phyloP scores from a whole-genome alignment of 1,139 yeast species.

The Nematodospora anomalae region DNA sequence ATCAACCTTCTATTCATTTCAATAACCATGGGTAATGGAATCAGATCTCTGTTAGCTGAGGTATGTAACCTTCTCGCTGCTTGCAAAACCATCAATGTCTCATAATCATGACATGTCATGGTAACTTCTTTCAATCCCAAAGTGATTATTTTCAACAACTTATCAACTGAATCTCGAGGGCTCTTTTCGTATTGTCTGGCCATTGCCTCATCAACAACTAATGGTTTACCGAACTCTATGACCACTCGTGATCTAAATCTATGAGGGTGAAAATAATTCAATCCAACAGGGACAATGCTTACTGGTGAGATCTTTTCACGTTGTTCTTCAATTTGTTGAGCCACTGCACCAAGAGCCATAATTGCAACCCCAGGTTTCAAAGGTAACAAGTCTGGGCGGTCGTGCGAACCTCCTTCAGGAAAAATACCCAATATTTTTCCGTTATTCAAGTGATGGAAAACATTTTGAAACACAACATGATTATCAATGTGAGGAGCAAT shows the following conservation, averaged over 20 bases:
- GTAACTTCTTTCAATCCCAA: conserved; percentile 84
- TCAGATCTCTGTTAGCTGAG: conserved; percentile 30
- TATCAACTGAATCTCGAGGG: conserved; percentile 67
- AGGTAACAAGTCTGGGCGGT: conserved; percentile 41
- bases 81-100: conserved; percentile 89
- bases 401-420: conserved; percentile 58
- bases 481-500: conserved; percentile 67
- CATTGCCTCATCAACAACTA: conserved; percentile 33
- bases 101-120: conserved; percentile 91
- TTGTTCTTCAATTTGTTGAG: conserved; percentile 22
- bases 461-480: conserved; percentile 57
- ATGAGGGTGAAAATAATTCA: conserved; percentile 49
- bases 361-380: conserved; percentile 51
- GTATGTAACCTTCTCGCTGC: conserved; percentile 63
- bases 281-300: conserved; percentile 46
- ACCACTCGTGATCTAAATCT: conserved; percentile 49
- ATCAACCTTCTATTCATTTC: conserved; percentile 47
- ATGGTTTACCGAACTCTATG: conserved; percentile 47
- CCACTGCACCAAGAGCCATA: conserved; percentile 49
- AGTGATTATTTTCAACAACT: conserved; percentile 66
- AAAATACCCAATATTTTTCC: conserved; percentile 67
- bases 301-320: conserved; percentile 30
- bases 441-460: conserved; percentile 57
- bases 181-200: conserved; percentile 34
- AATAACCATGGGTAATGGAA: conserved; percentile 46